A percentile compares a stretch with the other conserved stretches of the same genome.
Conservation (phyloP, 345 rosid genomes). For the Acer campestre region DNA sequence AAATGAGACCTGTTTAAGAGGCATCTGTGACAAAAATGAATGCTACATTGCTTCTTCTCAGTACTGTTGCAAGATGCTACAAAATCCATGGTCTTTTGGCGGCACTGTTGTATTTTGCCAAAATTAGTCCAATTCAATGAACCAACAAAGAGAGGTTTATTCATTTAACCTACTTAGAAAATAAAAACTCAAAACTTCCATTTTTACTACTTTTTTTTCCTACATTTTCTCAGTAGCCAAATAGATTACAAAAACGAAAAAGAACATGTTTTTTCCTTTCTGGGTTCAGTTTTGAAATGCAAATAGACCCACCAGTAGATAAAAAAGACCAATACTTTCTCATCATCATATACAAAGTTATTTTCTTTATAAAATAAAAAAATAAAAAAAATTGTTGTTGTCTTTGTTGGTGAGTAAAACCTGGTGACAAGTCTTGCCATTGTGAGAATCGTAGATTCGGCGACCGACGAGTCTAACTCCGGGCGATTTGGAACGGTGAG, state of each 20-base stretch:
- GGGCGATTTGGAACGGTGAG: slow-evolving; percentile 24
- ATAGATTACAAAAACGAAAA: not conserved
- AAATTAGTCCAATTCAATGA: not conserved
- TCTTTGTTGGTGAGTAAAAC: slow-evolving; percentile 24
- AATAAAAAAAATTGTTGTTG: not conserved
- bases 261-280: not conserved
- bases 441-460: slow-evolving; percentile 52
- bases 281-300: not conserved
- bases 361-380: not conserved
- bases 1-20: slow-evolving; percentile 57
- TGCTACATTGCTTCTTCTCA: slow-evolving; percentile 38
- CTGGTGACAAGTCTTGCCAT: slow-evolving; percentile 81
- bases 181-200: not conserved
- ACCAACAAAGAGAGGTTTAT: not conserved
- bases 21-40: slow-evolving; percentile 66
- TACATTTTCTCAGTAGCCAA: not conserved
- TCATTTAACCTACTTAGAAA: too few relatives aligned
- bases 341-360: not conserved
- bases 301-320: not conserved
- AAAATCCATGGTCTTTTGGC: slow-evolving; percentile 60
- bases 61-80: slow-evolving; percentile 50
- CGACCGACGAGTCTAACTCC: slow-evolving; percentile 47
- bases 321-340: not conserved
- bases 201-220: not conserved
- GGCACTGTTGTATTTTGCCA: slow-evolving; percentile 55